Evolutionary conservation across 2,329 filamentous ascomycete genomes (phyloP).

Genomic region (Hymenoscyphus linearis): DNA sequence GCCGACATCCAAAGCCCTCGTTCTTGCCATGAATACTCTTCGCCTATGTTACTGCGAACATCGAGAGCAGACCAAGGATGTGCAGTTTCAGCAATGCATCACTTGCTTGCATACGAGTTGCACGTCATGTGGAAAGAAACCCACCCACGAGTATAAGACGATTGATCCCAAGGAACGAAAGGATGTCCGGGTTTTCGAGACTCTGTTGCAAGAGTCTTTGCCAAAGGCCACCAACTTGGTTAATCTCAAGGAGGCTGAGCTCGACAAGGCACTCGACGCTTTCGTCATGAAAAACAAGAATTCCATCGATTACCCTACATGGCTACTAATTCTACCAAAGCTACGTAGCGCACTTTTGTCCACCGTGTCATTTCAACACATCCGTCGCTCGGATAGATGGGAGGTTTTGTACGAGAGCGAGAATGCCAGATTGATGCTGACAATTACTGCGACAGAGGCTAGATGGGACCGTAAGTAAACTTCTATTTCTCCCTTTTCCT

Average conservation of each 20-base stretch:
- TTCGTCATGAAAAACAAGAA: conserved; percentile 14
- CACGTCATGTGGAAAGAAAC: conserved; percentile 47
- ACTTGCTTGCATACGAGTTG: conserved; percentile 52
- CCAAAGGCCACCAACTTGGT: conserved; percentile 35
- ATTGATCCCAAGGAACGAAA: conserved; percentile 25
- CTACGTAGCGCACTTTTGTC: conserved; percentile 32
- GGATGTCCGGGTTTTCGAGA: conserved; percentile 40
- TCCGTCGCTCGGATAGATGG: conserved; percentile 37
- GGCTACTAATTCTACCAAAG: conserved; percentile 32
- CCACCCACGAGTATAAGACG: conserved; percentile 34
- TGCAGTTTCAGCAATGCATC: conserved; percentile 41
- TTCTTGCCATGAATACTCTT: conserved; percentile 31
- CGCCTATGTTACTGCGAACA: conserved; percentile 56
- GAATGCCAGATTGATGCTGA: conserved; percentile 36
- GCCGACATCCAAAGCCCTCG: conserved; percentile 13
- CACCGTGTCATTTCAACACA: conserved; percentile 31
- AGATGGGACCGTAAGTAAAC: conserved; percentile 36
- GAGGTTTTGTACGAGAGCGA: conserved; percentile 37
- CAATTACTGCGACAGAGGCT: conserved; percentile 29
- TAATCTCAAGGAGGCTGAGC: conserved; percentile 23
- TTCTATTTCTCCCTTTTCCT: too few relatives aligned
- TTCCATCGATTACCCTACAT: conserved; percentile 21
- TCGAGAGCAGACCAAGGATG: conserved; percentile 34
- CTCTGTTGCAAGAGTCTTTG: conserved; percentile 36
- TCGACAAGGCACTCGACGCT: conserved; percentile 18